Conservation (phyloP, 2,329 filamentous ascomycete species). For the Aspergillus neotritici region DNA sequence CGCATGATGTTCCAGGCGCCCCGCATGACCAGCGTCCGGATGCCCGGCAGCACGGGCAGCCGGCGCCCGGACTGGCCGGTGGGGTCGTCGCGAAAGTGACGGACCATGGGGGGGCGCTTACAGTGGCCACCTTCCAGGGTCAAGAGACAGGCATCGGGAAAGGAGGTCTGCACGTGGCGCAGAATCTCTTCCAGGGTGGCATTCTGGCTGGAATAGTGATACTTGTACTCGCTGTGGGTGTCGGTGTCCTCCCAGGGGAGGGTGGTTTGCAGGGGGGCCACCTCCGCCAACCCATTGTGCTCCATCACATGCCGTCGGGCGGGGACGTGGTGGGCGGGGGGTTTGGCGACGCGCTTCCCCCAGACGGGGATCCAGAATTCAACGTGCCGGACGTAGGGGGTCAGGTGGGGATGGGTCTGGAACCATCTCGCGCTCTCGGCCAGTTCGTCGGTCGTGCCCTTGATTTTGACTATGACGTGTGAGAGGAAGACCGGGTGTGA, state of each 20-base stretch:
- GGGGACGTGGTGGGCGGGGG: constrained; percentile 34
- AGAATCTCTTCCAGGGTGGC: constrained; percentile 67
- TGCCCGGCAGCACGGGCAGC: constrained; percentile 48
- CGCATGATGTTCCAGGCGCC: constrained; percentile 74
- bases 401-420: constrained; percentile 52
- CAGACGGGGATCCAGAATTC: constrained; percentile 75
- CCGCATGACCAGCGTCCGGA: constrained; percentile 65
- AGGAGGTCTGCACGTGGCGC: constrained; percentile 53
- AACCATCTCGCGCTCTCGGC: constrained; percentile 59
- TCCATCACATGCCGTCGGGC: constrained; percentile 21
- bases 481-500: not conserved
- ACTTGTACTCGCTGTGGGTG: constrained; percentile 25
- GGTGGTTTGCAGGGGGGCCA: constrained; percentile 19
- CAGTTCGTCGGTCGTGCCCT: constrained; percentile 61
- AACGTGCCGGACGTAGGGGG: constrained; percentile 62
- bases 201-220: constrained; percentile 49
- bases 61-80: constrained; percentile 25
- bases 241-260: constrained; percentile 25
- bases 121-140: constrained; percentile 73
- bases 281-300: constrained; percentile 17
- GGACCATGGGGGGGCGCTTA: constrained; percentile 66
- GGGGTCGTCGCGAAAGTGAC: constrained; percentile 46
- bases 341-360: constrained; percentile 50
- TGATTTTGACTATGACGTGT: constrained; percentile 57
- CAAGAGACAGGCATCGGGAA: constrained; percentile 59